Percentiles rank a stretch among this genome's conserved stretches.
Conservation (phyloP, 306 rosid species). For the Rosa lucieae region DNA sequence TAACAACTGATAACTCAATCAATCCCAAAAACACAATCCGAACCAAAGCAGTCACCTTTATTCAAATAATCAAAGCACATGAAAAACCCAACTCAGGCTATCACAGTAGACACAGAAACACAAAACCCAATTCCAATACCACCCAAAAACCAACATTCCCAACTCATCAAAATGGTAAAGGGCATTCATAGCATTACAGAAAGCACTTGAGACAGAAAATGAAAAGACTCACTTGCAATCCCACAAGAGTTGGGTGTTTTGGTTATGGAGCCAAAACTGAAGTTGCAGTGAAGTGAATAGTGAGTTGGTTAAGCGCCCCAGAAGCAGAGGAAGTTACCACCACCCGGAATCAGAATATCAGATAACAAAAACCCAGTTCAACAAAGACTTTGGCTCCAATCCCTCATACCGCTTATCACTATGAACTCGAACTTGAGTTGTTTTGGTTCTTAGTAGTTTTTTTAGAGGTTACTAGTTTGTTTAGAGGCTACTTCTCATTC, state of each 20-base stretch:
- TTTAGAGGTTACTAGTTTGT: too few relatives aligned
- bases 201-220: not conserved
- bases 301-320: not conserved
- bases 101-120: not conserved
- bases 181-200: not conserved
- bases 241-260: not conserved
- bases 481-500: not conserved
- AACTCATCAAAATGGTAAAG: not conserved
- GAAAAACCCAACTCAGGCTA: not conserved
- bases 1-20: not conserved
- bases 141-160: not conserved
- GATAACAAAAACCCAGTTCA: conserved; percentile 6
- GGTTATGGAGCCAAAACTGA: not conserved
- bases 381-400: conserved; percentile 3
- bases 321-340: not conserved
- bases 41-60: not conserved
- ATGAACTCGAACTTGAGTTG: too few relatives aligned
- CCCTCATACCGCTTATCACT: too few relatives aligned
- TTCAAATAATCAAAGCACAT: not conserved
- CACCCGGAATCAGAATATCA: not conserved
- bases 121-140: conserved; percentile 1
- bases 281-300: not conserved
- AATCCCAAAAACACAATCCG: not conserved
- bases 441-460: too few relatives aligned
- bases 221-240: not conserved